phyloP scores from a whole-genome alignment of 768 basidiomycete species.

The Hemileccinum rubropunctum region DNA sequence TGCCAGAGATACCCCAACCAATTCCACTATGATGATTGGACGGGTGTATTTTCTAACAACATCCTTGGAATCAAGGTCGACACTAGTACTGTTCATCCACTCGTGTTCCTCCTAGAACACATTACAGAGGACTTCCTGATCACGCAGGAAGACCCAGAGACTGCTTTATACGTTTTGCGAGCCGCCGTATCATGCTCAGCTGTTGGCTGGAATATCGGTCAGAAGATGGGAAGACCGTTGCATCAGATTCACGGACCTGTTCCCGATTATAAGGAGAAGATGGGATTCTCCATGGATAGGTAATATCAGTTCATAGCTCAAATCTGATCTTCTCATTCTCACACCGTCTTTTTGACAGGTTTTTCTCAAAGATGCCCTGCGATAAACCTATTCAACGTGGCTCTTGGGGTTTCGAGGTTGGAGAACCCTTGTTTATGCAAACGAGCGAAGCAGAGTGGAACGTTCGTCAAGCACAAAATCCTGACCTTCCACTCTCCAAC shows the following conservation, averaged over 20 bases:
- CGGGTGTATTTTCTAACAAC: slow-evolving; percentile 40
- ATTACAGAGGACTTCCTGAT: slow-evolving; percentile 53
- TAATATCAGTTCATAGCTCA: slow-evolving; percentile 12
- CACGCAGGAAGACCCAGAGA: slow-evolving; percentile 39
- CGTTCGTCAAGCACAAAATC: slow-evolving; percentile 32
- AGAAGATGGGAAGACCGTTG: slow-evolving; percentile 48
- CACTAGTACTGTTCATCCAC: slow-evolving; percentile 31
- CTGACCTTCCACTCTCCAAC: slow-evolving; percentile 37
- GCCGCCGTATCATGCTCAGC: slow-evolving; percentile 47
- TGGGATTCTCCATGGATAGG: slow-evolving; percentile 50
- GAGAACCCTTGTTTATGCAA: slow-evolving; percentile 46
- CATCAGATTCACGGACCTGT: slow-evolving; percentile 47
- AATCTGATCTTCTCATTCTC: neutral
- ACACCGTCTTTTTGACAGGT: slow-evolving; percentile 27
- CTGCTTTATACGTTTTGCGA: slow-evolving; percentile 43
- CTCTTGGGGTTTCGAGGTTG: slow-evolving; percentile 52
- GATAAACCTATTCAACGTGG: slow-evolving; percentile 52
- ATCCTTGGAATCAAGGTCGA: slow-evolving; percentile 38
- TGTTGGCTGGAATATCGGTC: slow-evolving; percentile 46
- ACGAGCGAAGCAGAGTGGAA: slow-evolving; percentile 37
- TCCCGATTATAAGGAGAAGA: slow-evolving; percentile 49
- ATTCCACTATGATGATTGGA: slow-evolving; percentile 38
- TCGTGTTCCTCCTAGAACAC: slow-evolving; percentile 46
- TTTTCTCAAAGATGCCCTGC: slow-evolving; percentile 45
- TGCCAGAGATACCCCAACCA: slow-evolving; percentile 55